Percentiles rank a stretch among this genome's conserved stretches.
phyloP scores from a whole-genome alignment of 495 filamentous ascomycete species.

The Hapsidospora chrysogenum region DNA sequence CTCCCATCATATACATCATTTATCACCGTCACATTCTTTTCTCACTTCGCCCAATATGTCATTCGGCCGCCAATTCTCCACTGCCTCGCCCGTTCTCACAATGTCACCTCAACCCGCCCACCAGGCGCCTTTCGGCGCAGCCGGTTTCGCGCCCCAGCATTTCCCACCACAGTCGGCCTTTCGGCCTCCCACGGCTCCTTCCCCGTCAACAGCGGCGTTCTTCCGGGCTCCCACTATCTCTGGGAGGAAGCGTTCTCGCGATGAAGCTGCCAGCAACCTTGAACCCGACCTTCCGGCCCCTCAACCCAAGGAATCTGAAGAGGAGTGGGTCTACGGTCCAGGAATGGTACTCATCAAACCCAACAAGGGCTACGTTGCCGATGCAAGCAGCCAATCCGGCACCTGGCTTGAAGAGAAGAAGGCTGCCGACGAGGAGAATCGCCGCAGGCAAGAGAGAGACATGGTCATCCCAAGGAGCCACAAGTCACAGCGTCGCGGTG shows the following conservation, averaged over 20 bases:
- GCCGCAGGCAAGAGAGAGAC: slow-evolving; percentile 29
- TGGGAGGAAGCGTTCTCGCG: slow-evolving; percentile 48
- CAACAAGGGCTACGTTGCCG: slow-evolving; percentile 38
- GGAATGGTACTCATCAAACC: slow-evolving; percentile 67
- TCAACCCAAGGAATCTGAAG: slow-evolving; percentile 30
- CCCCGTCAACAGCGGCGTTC: no score
- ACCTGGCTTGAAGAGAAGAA: slow-evolving; percentile 60
- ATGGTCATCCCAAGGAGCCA: slow-evolving; percentile 25
- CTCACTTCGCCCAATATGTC: no score
- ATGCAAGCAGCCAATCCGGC: slow-evolving; percentile 57
- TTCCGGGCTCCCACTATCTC: slow-evolving; percentile 12
- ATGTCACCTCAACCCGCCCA: slow-evolving; percentile 29
- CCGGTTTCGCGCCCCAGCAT: neutral
- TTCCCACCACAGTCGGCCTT: neutral
- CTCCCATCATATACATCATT: no score
- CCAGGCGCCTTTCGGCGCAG: slow-evolving; percentile 19
- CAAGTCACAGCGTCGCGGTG: slow-evolving; percentile 43
- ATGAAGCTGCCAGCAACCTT: slow-evolving; percentile 42
- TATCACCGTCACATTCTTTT: no score
- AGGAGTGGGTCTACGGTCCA: slow-evolving; percentile 47
- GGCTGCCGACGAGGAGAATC: slow-evolving; percentile 26
- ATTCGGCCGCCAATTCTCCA: slow-evolving; percentile 19
- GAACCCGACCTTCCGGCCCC: slow-evolving; percentile 30
- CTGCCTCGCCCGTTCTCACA: slow-evolving; percentile 33
- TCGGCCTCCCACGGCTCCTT: neutral